Conservation (phyloP, 2,329 filamentous ascomycete species). For the Corinectria fuckeliana region DNA sequence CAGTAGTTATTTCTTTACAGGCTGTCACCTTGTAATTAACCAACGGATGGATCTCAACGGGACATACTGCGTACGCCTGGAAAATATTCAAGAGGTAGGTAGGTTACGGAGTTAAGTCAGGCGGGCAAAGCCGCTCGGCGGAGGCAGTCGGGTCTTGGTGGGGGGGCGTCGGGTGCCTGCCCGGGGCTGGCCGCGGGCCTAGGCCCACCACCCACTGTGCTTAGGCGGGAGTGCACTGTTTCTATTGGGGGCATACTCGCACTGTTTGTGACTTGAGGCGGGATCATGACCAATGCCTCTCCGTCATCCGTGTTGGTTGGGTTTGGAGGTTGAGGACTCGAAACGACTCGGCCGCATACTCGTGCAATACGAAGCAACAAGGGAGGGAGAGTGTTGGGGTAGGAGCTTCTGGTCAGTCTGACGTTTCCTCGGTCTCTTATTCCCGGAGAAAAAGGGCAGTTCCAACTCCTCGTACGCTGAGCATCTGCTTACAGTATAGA, state of each 20-base stretch:
- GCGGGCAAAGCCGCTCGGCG: slow-evolving; percentile 9
- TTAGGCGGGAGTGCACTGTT: neutral
- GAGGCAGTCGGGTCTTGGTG: neutral
- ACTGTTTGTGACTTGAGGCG: neutral
- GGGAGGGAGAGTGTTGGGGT: neutral
- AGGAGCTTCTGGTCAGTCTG: neutral
- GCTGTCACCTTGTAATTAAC: too few species aligned
- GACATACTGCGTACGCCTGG: too few species aligned
- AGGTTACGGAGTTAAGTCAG: too few species aligned
- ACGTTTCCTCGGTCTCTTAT: neutral
- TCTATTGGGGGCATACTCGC: neutral
- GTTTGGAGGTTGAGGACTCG: neutral
- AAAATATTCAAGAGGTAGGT: too few species aligned
- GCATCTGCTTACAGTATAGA: slow-evolving; percentile 2
- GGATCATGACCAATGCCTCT: neutral
- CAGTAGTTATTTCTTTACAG: neutral
- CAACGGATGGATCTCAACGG: too few species aligned
- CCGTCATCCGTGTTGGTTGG: neutral
- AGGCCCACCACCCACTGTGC: neutral
- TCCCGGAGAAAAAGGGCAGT: too few species aligned
- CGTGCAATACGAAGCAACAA: neutral
- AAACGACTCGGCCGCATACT: neutral
- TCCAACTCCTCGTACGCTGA: neutral
- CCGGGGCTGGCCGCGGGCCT: slow-evolving; percentile 4
- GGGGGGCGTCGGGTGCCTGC: neutral